A percentile compares a stretch with the other conserved stretches of the same genome.
phyloP scores from a whole-genome alignment of 345 rosid species.

The Eucalyptus pumila region DNA sequence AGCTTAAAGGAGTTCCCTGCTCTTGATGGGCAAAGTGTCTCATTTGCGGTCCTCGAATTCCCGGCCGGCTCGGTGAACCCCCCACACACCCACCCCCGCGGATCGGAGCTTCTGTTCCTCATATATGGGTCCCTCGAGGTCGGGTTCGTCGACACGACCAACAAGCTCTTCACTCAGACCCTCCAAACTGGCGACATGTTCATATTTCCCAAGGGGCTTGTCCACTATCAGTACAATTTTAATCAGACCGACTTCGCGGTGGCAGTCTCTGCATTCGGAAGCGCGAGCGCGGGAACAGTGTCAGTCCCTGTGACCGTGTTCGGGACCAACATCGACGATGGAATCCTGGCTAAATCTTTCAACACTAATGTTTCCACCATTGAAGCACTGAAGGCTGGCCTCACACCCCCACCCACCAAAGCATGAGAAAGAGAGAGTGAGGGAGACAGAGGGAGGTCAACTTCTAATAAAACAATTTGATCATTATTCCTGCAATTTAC shows the following conservation, averaged over 20 bases:
- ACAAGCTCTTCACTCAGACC: background rate
- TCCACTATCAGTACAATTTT: constrained; percentile 7
- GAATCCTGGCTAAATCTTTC: constrained; percentile 7
- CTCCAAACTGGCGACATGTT: constrained; percentile 1
- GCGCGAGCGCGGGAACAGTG: constrained; percentile 10
- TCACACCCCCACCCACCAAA: background rate
- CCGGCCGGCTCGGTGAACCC: constrained; percentile 3
- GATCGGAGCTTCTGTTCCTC: constrained; percentile 4
- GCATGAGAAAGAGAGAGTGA: background rate
- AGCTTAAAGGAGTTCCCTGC: constrained; percentile 3
- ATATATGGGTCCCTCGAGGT: background rate
- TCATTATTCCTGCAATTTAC: background rate
- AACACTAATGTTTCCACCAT: background rate
- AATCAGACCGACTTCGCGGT: background rate
- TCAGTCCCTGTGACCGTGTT: constrained; percentile 1
- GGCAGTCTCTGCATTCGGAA: constrained; percentile 7
- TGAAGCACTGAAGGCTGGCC: background rate
- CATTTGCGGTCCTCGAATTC: background rate
- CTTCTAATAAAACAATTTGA: background rate
- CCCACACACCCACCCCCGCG: constrained; percentile 8
- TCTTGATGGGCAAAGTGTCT: constrained; percentile 8
- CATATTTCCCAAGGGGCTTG: constrained; percentile 7
- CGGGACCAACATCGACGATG: constrained; percentile 1
- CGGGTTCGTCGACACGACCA: constrained; percentile 10
- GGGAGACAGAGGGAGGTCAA: background rate